Base-by-base conservation (phyloP, 2,329 filamentous ascomycete genomes). In the Fusarium lateritium region DNA sequence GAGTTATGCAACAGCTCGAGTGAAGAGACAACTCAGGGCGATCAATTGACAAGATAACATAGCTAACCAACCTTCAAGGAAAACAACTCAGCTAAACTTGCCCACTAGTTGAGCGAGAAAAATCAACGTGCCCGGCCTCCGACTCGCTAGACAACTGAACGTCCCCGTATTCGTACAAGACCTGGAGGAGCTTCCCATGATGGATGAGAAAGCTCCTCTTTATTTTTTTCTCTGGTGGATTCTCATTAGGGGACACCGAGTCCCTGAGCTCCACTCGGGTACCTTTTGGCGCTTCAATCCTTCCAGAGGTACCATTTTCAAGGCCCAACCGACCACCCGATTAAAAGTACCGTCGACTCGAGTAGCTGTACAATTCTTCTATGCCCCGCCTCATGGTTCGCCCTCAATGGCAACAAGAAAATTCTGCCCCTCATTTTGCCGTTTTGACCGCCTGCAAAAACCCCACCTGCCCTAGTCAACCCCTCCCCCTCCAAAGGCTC, bases 341-440 rank as follows among this genome's bases (percentile, higher is more conserved):
- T 44, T 62, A 55, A 44, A 67, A 59, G 67, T 69, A 67, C 47
- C 57, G 49, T 56, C 50, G 55, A 56, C 55, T 38, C 21, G 58
- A 31, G 45, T 17, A 26, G 15, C 44, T 40, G 61, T 49, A 40
- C 46, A 40, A n/a, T 56, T 45, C 44, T 57, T 24, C n/a, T 22
- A 38, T 65, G 65, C 65, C 65, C 65, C 65, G 65, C 65, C 65
- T 65, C 60, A 63, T 69, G 40, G 38, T 24, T 59, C 53, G 36
- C 33, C 52, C 45, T 69, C 59, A 69, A 62, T 69, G 65, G 60
- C 33, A 62, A 44, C 49, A 65, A 31, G 67, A 71, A 76, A 74
- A 74, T 70, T 76, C 73, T 75, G 67, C 72, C 72, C 75, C 73
- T 74, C 70, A 69, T 75, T 74, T 71, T 73, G 67, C 69, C 57